Evolutionary conservation across 176 grass and related monocot species (phyloP).

Genomic region (Chrysopogon serrulatus): DNA sequence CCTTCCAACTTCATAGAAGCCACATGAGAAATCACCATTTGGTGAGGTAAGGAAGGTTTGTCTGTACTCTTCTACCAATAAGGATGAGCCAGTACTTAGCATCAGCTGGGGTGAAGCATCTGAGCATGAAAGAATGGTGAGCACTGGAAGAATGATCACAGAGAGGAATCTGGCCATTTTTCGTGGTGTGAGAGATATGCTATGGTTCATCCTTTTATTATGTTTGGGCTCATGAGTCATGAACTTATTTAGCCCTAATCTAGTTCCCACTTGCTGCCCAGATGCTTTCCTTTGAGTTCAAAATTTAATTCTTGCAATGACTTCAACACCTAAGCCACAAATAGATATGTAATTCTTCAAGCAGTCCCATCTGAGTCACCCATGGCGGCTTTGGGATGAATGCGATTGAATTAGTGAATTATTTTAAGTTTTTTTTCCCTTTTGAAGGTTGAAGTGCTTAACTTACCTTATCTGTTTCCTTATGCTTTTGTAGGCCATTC

Average conservation of each 20-base stretch:
- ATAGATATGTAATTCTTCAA: not conserved
- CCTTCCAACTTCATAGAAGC: constrained; percentile 48
- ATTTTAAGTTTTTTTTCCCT: not conserved
- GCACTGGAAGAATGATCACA: constrained; percentile 24
- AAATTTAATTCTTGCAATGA: not conserved
- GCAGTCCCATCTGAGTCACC: not conserved
- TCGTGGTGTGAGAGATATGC: not conserved
- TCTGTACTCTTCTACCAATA: constrained; percentile 25
- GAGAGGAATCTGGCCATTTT: constrained; percentile 17
- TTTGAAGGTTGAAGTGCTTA: not conserved
- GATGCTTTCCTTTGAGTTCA: not conserved
- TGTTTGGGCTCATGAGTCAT: too few species aligned
- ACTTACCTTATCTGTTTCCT: not conserved
- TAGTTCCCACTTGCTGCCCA: not conserved
- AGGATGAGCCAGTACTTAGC: constrained; percentile 21
- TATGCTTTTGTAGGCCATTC: not conserved
- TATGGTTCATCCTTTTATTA: not conserved
- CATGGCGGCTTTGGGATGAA: not conserved
- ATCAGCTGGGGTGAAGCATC: not conserved
- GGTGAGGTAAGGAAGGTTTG: constrained; percentile 42
- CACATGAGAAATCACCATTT: constrained; percentile 40
- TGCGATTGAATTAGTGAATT: not conserved
- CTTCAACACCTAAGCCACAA: not conserved
- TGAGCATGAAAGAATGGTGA: constrained; percentile 17
- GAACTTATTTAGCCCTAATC: not conserved